phyloP scores from a whole-genome alignment of 495 filamentous ascomycete genomes.

The Daldinia grandis region DNA sequence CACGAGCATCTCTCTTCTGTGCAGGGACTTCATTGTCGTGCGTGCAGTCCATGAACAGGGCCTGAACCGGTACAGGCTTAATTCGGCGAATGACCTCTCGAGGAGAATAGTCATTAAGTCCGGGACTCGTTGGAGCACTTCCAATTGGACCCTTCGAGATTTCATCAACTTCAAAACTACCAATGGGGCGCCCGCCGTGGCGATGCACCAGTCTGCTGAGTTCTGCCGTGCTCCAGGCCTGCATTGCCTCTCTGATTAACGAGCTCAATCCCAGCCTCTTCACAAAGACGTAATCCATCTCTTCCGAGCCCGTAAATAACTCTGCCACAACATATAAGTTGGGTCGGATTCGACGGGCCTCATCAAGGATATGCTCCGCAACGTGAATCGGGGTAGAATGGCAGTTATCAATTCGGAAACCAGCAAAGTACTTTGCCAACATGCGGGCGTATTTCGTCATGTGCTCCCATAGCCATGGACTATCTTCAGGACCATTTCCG shows the following conservation, averaged over 20 bases:
- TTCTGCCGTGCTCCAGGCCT: slow-evolving; percentile 94
- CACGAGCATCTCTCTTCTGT: slow-evolving; percentile 92
- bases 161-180: slow-evolving; percentile 89
- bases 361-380: slow-evolving; percentile 91
- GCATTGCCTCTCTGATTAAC: slow-evolving; percentile 96
- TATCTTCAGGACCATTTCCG: slow-evolving; percentile 80
- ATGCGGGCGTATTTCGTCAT: slow-evolving; percentile 92
- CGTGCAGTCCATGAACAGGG: slow-evolving; percentile 98
- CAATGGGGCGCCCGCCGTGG: slow-evolving; percentile 92
- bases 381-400: slow-evolving; percentile 95
- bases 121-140: slow-evolving; percentile 42
- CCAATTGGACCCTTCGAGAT: slow-evolving; percentile 44
- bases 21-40: slow-evolving; percentile 98
- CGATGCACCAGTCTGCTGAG: slow-evolving; percentile 91
- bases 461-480: slow-evolving; percentile 92
- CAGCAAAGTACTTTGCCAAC: slow-evolving; percentile 94
- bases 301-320: slow-evolving; percentile 94
- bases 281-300: slow-evolving; percentile 95
- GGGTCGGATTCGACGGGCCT: slow-evolving; percentile 86
- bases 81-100: slow-evolving; percentile 75
- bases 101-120: slow-evolving; percentile 34
- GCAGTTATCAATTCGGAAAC: slow-evolving; percentile 97
- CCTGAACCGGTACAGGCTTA: slow-evolving; percentile 83
- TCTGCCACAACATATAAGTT: slow-evolving; percentile 94
- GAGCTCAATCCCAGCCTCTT: slow-evolving; percentile 89